A percentile compares a stretch with the other conserved stretches of the same genome.
Conservation (phyloP, 2,329 filamentous ascomycete genomes). For the Cordyceps fumosorosea region DNA sequence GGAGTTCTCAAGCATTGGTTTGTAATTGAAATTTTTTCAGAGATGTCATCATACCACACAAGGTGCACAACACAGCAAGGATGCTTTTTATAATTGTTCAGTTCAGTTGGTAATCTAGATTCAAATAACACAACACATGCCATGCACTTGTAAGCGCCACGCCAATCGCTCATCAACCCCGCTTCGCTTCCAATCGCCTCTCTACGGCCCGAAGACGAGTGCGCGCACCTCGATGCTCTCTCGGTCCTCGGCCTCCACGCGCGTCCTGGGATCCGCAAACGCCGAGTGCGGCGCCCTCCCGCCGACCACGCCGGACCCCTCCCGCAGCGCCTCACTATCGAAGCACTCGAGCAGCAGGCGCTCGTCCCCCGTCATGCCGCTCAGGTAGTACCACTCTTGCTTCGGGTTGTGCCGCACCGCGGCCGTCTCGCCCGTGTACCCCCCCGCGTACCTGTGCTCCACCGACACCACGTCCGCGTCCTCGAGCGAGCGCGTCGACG, state of each 20-base stretch:
- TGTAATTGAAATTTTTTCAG: not conserved
- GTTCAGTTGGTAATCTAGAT: not conserved
- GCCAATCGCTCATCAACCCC: too few relatives aligned
- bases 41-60: not conserved
- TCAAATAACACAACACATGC: not conserved
- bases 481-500: conserved; percentile 54
- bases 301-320: conserved; percentile 39
- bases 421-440: conserved; percentile 67
- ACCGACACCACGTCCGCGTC: conserved; percentile 63
- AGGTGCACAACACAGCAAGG: not conserved
- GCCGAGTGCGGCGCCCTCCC: conserved; percentile 66
- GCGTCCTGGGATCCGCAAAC: conserved; percentile 69
- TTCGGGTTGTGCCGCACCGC: conserved; percentile 53
- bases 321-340: conserved; percentile 53
- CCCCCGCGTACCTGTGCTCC: conserved; percentile 61
- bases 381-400: conserved; percentile 75
- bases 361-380: conserved; percentile 68
- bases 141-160: too few relatives aligned
- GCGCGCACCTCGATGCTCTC: conserved; percentile 89
- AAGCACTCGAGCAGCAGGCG: conserved; percentile 73
- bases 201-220: conserved; percentile 67
- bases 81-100: not conserved
- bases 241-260: conserved; percentile 60
- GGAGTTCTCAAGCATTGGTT: not conserved
- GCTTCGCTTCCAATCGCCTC: not conserved